These are phyloP conservation scores for Fusarium concolor DNA, from an alignment of 2,329 filamentous ascomycete species.

Conservation along the genomic window DNA sequence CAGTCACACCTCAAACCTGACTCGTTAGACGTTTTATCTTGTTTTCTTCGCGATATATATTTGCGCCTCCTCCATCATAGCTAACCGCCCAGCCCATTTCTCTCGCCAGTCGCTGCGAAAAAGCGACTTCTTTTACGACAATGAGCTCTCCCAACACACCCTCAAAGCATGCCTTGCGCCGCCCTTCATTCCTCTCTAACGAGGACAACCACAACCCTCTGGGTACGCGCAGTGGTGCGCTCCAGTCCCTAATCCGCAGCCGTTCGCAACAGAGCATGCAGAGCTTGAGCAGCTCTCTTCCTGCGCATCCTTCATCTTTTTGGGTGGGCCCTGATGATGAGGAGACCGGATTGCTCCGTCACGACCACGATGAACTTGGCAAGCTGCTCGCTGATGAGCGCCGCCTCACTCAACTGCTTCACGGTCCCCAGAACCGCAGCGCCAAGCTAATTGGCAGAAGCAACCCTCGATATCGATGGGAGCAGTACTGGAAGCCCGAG, in stretches of 20 bases:
- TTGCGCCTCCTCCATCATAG: background rate
- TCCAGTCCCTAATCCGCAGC: conserved; percentile 55
- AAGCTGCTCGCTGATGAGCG: conserved; percentile 65
- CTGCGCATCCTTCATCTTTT: conserved; percentile 37
- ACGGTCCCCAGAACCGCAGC: conserved; percentile 80
- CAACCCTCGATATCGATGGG: conserved; percentile 88
- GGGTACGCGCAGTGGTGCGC: conserved; percentile 52
- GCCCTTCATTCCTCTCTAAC: conserved; percentile 49
- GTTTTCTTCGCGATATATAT: conserved; percentile 12
- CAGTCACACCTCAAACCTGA: conserved; percentile 17
- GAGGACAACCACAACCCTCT: conserved; percentile 52
- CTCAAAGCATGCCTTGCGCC: conserved; percentile 42
- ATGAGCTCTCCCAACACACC: conserved; percentile 51
- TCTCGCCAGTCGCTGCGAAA: conserved; percentile 17
- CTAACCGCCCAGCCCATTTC: background rate
- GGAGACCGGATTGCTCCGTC: conserved; percentile 45
- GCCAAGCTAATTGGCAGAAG: conserved; percentile 89
- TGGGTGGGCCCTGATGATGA: conserved; percentile 50
- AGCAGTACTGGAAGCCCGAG: conserved; percentile 85
- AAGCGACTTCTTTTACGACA: conserved; percentile 25
- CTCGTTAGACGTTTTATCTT: conserved; percentile 19
- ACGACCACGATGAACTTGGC: conserved; percentile 58
- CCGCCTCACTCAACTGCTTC: conserved; percentile 68
- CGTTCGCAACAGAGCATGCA: conserved; percentile 52
- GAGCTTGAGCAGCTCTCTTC: conserved; percentile 46